Evolutionary conservation across 805 yeast genomes (phyloP).

Genomic region (Cyberlindnera saturnus): DNA sequence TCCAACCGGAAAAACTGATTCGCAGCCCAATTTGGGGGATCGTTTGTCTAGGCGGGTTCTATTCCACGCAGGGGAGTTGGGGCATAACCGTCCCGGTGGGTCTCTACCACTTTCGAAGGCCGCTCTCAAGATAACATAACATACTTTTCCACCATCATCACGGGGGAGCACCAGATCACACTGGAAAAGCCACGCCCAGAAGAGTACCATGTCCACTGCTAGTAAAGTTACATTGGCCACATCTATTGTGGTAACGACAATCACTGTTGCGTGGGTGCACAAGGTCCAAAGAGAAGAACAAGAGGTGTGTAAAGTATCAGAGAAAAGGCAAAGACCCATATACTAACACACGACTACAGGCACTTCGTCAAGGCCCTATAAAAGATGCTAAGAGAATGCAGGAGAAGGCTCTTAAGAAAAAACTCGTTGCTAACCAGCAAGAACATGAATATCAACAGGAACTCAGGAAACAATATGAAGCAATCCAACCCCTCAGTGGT

Average conservation of each 20-base stretch:
- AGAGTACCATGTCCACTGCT: conserved; percentile 61
- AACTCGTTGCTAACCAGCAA: conserved; percentile 39
- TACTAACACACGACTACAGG: conserved; percentile 27
- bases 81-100: too few species aligned
- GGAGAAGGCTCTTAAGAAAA: conserved; percentile 29
- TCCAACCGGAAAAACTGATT: too few species aligned
- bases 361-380: conserved; percentile 76
- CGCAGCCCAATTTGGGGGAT: too few species aligned
- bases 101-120: too few species aligned
- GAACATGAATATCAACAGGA: conserved; percentile 65
- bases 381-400: conserved; percentile 58
- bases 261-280: conserved; percentile 64
- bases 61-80: too few species aligned
- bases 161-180: not conserved
- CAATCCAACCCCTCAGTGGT: conserved; percentile 59
- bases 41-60: too few species aligned
- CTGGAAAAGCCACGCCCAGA: not conserved
- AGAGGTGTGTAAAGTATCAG: conserved; percentile 33
- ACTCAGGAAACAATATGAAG: conserved; percentile 49
- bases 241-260: conserved; percentile 48
- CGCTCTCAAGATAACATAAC: too few species aligned
- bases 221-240: conserved; percentile 68
- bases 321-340: not conserved
- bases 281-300: conserved; percentile 64
- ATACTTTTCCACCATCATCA: too few species aligned